These are phyloP conservation scores for Saccharum officinarum DNA, from an alignment of 176 grass and related monocot species.

Conservation along the genomic window DNA sequence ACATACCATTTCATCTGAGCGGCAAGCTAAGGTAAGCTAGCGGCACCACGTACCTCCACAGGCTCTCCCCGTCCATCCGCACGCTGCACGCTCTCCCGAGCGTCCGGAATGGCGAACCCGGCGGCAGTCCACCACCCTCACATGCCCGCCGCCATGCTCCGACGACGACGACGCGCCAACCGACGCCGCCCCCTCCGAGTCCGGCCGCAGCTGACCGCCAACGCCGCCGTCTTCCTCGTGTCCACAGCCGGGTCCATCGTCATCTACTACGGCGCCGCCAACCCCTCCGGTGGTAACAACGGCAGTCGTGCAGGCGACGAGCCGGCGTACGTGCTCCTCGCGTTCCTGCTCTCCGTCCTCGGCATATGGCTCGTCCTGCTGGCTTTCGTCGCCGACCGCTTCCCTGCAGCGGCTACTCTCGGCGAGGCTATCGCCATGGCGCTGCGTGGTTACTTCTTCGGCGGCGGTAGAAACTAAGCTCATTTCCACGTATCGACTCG, in stretches of 20 bases:
- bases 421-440: not conserved
- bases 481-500: too few species aligned
- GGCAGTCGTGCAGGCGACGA: not conserved
- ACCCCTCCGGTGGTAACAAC: not conserved
- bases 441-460: not conserved
- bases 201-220: not conserved
- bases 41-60: too few species aligned
- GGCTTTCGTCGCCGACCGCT: not conserved
- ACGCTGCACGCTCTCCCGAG: too few species aligned
- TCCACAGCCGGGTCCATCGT: not conserved
- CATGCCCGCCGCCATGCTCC: not conserved
- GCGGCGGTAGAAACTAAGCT: not conserved
- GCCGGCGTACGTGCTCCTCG: not conserved
- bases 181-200: too few species aligned
- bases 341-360: not conserved
- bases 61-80: too few species aligned
- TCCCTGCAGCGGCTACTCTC: not conserved
- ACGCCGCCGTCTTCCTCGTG: not conserved
- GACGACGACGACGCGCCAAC: not conserved
- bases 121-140: too few species aligned
- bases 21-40: too few species aligned
- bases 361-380: not conserved
- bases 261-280: not conserved
- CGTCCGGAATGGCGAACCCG: too few species aligned
- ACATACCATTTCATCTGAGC: too few species aligned